Evolutionary conservation across 306 rosid genomes (phyloP).

Genomic region (Cicer arietinum): DNA sequence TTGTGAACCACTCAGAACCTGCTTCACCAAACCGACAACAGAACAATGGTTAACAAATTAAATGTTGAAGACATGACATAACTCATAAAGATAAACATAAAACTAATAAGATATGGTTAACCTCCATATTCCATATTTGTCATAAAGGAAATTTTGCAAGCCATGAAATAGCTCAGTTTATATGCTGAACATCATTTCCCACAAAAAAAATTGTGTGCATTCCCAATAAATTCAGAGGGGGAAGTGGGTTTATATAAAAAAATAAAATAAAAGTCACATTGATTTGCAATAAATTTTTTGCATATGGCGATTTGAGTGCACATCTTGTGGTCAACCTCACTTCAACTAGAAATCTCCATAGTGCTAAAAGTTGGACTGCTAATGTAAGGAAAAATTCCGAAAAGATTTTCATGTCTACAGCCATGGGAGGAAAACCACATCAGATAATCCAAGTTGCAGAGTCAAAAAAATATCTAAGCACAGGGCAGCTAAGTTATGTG

Average conservation of each 20-base stretch:
- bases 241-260: background rate
- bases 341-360: background rate
- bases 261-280: background rate
- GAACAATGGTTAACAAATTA: conserved; percentile 37
- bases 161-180: background rate
- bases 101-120: conserved; percentile 24
- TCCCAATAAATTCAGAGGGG: background rate
- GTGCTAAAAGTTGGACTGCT: background rate
- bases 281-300: background rate
- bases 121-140: conserved; percentile 14
- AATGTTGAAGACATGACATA: background rate
- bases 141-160: conserved; percentile 9
- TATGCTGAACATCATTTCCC: background rate
- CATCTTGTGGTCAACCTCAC: background rate
- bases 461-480: conserved; percentile 27
- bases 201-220: background rate
- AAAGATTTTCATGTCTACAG: background rate
- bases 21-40: conserved; percentile 47
- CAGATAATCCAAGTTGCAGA: conserved; percentile 14
- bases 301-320: background rate
- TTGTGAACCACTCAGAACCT: conserved; percentile 77
- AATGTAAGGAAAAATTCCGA: background rate
- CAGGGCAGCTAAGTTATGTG: background rate
- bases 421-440: conserved; percentile 16
- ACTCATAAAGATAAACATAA: background rate